A percentile compares a stretch with the other conserved stretches of the same genome.
Evolutionary conservation across 2,329 filamentous ascomycete genomes (phyloP).

Genomic region (Monosporascus cannonballus): DNA sequence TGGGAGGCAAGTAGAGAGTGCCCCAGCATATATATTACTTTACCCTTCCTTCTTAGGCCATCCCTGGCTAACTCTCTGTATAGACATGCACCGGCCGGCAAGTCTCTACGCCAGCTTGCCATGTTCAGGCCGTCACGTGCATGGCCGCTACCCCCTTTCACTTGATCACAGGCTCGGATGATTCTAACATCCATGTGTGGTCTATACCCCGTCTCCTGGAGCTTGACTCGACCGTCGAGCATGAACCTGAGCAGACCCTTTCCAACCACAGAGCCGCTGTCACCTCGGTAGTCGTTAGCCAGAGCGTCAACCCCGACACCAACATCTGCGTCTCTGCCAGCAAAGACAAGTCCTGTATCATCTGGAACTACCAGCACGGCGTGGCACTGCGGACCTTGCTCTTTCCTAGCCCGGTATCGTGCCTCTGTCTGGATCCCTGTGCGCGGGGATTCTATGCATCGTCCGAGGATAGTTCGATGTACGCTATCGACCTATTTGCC

Average conservation of each 20-base stretch:
- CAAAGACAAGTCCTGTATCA: slow-evolving; percentile 79
- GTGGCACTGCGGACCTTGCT: slow-evolving; percentile 74
- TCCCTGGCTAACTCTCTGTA: slow-evolving; percentile 11
- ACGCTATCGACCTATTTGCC: slow-evolving; percentile 67
- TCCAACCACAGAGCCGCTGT: slow-evolving; percentile 71
- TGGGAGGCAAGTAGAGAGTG: slow-evolving; percentile 68
- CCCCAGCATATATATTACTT: slow-evolving; percentile 10
- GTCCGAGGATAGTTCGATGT: slow-evolving; percentile 74
- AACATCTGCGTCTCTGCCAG: slow-evolving; percentile 82
- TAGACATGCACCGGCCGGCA: slow-evolving; percentile 71
- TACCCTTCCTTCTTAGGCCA: background rate
- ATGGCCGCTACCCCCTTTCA: slow-evolving; percentile 67
- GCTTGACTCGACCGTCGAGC: slow-evolving; percentile 45
- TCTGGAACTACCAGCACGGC: slow-evolving; percentile 88
- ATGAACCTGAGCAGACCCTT: slow-evolving; percentile 70
- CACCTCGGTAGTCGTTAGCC: slow-evolving; percentile 57
- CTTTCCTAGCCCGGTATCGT: slow-evolving; percentile 66
- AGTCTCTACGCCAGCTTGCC: slow-evolving; percentile 68
- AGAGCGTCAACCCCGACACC: slow-evolving; percentile 60
- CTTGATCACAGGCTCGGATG: slow-evolving; percentile 71
- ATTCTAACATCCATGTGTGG: slow-evolving; percentile 92
- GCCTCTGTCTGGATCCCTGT: slow-evolving; percentile 71
- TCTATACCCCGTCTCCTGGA: slow-evolving; percentile 69
- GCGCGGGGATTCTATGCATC: slow-evolving; percentile 77
- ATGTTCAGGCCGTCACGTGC: slow-evolving; percentile 75